A percentile compares a stretch with the other conserved stretches of the same genome.
Evolutionary conservation across 805 yeast species (phyloP).

Genomic region (Cyberlindnera japonica): DNA sequence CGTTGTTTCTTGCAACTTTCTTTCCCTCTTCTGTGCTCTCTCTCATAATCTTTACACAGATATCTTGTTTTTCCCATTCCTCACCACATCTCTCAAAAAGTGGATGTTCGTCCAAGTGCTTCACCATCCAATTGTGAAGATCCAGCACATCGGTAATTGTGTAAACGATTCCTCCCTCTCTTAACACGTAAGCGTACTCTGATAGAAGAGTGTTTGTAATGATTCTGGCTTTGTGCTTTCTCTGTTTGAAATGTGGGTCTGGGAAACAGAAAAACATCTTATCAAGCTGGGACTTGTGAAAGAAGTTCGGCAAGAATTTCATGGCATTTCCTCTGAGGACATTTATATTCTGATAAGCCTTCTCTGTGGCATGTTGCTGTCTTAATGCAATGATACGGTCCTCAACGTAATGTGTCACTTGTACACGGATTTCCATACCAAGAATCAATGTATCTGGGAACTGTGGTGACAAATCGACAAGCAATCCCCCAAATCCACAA

Average conservation of each 20-base stretch:
- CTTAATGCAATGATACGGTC: slow-evolving; percentile 91
- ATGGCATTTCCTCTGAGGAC: slow-evolving; percentile 94
- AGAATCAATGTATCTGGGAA: slow-evolving; percentile 72
- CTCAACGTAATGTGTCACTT: slow-evolving; percentile 95
- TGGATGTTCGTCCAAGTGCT: slow-evolving; percentile 88
- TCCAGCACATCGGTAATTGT: slow-evolving; percentile 96
- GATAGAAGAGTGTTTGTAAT: slow-evolving; percentile 83
- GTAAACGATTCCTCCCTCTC: slow-evolving; percentile 83
- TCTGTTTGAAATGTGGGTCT: slow-evolving; percentile 97
- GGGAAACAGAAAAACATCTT: slow-evolving; percentile 98
- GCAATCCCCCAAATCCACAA: slow-evolving; percentile 94
- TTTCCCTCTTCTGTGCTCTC: slow-evolving; percentile 98
- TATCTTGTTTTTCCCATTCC: slow-evolving; percentile 78
- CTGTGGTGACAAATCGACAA: slow-evolving; percentile 72
- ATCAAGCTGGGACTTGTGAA: slow-evolving; percentile 72
- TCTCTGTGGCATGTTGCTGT: slow-evolving; percentile 33
- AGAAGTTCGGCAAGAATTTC: slow-evolving; percentile 96
- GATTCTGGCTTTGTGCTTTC: slow-evolving; percentile 96
- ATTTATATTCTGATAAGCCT: slow-evolving; percentile 73
- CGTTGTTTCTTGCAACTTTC: slow-evolving; percentile 88
- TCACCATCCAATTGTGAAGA: slow-evolving; percentile 93
- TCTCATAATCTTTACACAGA: slow-evolving; percentile 82
- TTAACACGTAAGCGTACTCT: slow-evolving; percentile 88
- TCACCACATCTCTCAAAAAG: slow-evolving; percentile 73
- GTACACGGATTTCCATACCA: slow-evolving; percentile 98